Base-by-base conservation (phyloP, 1,139 yeast genomes). In the Zygosaccharomyces pseudobailii region DNA sequence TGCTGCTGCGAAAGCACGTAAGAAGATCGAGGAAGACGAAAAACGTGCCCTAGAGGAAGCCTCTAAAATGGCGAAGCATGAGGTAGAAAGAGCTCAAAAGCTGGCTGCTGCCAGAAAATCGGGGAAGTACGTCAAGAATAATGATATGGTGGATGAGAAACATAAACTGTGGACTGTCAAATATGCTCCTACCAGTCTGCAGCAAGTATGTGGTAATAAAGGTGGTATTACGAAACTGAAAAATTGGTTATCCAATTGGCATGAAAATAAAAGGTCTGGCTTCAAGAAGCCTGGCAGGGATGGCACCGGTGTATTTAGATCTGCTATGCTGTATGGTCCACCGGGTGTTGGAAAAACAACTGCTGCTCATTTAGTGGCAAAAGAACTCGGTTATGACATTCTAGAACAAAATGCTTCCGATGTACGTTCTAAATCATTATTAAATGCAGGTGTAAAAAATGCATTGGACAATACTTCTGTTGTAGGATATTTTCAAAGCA, bases 171-270 rank as follows among this genome's bases (percentile, higher is more conserved):
- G 98, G 98, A 92, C 99, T 0, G 84, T 81, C 3, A 88, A 83
- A 64, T 87, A 92, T 67, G 97, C 98, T 0, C 99, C 99, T 5
- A 76, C 79, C 1, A 74, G 74, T 36, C 55, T 84, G 42, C 72
- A 72, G 35, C 97, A 92, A 55, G 80, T 92, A 33, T 89, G 97
- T 69, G 99, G 99, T 49, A 92, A 92, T 65, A 88, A 87, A 63
- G 80, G 87, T 1, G 80, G 81, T 46, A 82, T 94, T 3, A 71
- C 72, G 34, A 80, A 80, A 61, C 72, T 92, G 42, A 72, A 74
- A 35, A 72, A 65, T 31, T 92, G 98, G 98, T 73, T 92, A 22
- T 67, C 68, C n/a, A 76, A 79, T 57, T 92, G 97, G 97, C 80
- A 79, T 49, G 69, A 69, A 0, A 76, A 79, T 54, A 71, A 79